Evolutionary conservation across 2,329 filamentous ascomycete genomes (phyloP).

Genomic region (Cercospora brassicicola): DNA sequence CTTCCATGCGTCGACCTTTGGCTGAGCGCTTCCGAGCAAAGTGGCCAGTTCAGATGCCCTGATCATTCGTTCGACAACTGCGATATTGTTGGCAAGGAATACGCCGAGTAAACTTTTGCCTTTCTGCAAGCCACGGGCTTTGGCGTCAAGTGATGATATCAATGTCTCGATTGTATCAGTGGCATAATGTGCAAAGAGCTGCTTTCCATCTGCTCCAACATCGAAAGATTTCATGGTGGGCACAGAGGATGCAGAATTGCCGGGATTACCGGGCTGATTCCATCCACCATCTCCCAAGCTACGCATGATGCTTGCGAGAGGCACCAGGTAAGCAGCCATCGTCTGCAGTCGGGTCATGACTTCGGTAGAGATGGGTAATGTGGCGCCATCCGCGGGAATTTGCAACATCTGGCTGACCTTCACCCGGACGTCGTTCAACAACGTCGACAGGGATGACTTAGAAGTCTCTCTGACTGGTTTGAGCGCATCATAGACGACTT

Average conservation of each 20-base stretch:
- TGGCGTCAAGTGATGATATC: conserved; percentile 71
- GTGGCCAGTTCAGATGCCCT: conserved; percentile 73
- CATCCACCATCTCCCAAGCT: conserved; percentile 92
- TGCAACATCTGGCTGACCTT: conserved; percentile 65
- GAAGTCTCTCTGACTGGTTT: conserved; percentile 90
- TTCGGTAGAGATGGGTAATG: conserved; percentile 75
- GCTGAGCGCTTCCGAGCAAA: conserved; percentile 60
- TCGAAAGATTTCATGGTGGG: conserved; percentile 78
- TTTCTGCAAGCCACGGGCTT: conserved; percentile 70
- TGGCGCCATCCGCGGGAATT: conserved; percentile 74
- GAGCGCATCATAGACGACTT: conserved; percentile 76
- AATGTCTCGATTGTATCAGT: conserved; percentile 83
- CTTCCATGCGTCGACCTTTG: conserved; percentile 71
- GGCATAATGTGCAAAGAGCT: conserved; percentile 87
- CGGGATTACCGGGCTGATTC: conserved; percentile 58
- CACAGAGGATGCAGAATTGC: conserved; percentile 59
- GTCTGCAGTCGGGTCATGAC: conserved; percentile 83
- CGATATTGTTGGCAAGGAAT: conserved; percentile 85
- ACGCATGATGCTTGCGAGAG: conserved; percentile 85
- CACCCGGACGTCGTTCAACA: conserved; percentile 79
- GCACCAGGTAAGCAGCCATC: conserved; percentile 81
- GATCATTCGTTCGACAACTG: conserved; percentile 81
- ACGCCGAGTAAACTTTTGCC: conserved; percentile 78
- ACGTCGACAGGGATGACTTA: conserved; percentile 76
- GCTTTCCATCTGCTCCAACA: conserved; percentile 80